Base-by-base conservation (phyloP, 805 yeast genomes). In the Wickerhamiella alocasiicola region DNA sequence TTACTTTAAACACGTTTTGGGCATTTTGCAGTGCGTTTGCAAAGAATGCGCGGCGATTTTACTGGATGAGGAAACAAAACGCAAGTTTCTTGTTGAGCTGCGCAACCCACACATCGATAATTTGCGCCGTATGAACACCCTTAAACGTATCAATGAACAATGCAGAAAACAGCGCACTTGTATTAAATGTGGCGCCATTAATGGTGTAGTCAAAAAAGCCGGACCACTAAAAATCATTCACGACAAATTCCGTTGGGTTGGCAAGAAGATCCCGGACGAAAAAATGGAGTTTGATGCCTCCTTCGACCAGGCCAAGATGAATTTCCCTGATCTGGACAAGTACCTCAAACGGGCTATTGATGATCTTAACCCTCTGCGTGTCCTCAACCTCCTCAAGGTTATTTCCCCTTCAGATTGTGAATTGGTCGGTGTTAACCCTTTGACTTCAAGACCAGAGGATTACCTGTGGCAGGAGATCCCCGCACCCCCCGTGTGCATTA, bases 401-500 rank as follows among this genome's bases (percentile, higher is more conserved):
- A 77, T 91, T 21, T 61, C 72, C 30, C 87, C 96, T 0, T 71
- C 74, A 33, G 98, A 91, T 55, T 87, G 95, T 63, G 96, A 88
- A 60, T 68, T 91, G 15, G 64, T 91, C 24, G 99, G 98, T 42
- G 75, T 91, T 41, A 91, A 91, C 54, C 74, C 95, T 1, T 71
- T 82, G 3, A 72, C 76, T 50, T 95, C 96, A 35, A 71, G 96
- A 49, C 98, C 97, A 4, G 97, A 88, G 62, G 83, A 81, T 70
- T 91, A 87, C 59, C 74, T 91, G 29, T 91, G 98, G 99, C 74
- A 94, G 55, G 91, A 87, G 57, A 70, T 91, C 41, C 98, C 98
- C 0, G 97, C 97, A 0, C 98, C 99, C 1, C 99, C 99, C 0
- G 96, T 93, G 15, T 91, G 98, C 68, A 91, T 91, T 42, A 74